phyloP scores from a whole-genome alignment of 345 rosid species.

The Leavenworthia alabamica region DNA sequence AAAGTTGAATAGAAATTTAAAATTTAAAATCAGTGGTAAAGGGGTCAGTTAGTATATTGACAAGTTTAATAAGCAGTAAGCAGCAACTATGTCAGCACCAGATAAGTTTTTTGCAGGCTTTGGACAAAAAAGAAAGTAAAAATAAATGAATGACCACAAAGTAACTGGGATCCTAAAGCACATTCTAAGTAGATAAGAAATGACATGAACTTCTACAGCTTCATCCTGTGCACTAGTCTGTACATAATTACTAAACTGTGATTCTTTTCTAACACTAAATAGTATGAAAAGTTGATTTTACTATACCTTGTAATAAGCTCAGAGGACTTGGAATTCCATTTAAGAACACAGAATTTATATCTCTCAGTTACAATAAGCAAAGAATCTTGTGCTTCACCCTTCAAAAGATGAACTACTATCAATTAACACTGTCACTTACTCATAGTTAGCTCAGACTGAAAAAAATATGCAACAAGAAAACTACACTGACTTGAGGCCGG shows the following conservation, averaged over 20 bases:
- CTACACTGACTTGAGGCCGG: slow-evolving; percentile 78
- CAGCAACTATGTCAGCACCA: background rate
- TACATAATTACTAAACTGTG: background rate
- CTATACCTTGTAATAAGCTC: slow-evolving; percentile 81
- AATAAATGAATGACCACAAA: background rate
- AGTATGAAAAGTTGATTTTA: background rate
- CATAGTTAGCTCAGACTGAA: background rate
- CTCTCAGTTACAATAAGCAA: slow-evolving; percentile 86
- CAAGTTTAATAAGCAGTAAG: background rate
- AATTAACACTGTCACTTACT: slow-evolving; percentile 3
- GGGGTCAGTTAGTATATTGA: background rate
- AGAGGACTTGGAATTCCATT: slow-evolving; percentile 77
- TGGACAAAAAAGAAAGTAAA: background rate
- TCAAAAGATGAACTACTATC: slow-evolving; percentile 25
- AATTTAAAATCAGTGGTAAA: background rate
- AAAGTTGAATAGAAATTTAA: background rate
- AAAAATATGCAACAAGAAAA: background rate
- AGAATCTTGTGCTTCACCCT: slow-evolving; percentile 90
- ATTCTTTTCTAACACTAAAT: slow-evolving; percentile 3
- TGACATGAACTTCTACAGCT: background rate
- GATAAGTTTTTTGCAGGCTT: background rate
- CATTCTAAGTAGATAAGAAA: background rate
- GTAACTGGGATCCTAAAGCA: background rate
- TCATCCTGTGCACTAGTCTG: background rate
- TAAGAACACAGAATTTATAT: slow-evolving; percentile 87